Base-by-base conservation (phyloP, 1,284 basidiomycete genomes). In the Coniferiporia sulphurascens region DNA sequence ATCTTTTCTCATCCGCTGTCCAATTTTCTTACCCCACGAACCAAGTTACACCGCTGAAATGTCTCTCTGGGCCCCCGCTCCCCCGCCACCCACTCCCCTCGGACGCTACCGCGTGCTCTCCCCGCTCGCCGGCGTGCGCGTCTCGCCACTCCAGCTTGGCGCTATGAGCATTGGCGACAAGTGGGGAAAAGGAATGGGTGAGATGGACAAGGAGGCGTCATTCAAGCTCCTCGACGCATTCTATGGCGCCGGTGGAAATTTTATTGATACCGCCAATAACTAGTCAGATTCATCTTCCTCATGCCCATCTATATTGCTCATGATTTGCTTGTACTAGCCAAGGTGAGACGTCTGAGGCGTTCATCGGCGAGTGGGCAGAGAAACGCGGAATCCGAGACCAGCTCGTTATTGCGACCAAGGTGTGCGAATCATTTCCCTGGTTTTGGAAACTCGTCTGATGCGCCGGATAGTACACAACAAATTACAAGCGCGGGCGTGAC, bases 351-450 rank as follows among this genome's bases (percentile, higher is more conserved):
- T 74, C 71, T 0, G 78, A 80, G 61, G 56, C 65, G 50, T 73
- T 77, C 65, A 70, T 80, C 32, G 78, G 78, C 15, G 77, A 80
- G 62, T 81, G 78, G 79, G 72, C 73, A 59, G 72, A 76, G 60
- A 60, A 66, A 7, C 72, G 74, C 15, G 69, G 68, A 1, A 77
- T 75, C 49, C 71, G 79, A 17, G 77, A 81, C 64, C 73, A 78
- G 59, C 70, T 81, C 27, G 70, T 81, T 7, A 69, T 80, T 52
- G 74, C 78, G 1, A 79, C 78, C 46, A 80, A 79, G 67, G 74
- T 74, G 45, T 8, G 56, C 32, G 27, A 27, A 27, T 27, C 27
- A 27, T 27, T 3, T 2, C 27, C 27, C 27, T 27, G 27, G 5
- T 27, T 27, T 27, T 27, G 27, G 27, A 2, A 5, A 27, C 9